Evolutionary conservation across 257 asterid genomes (phyloP), one percentile per base, ranked within the genome.

Genomic region (Nicotiana sylvestris): DNA sequence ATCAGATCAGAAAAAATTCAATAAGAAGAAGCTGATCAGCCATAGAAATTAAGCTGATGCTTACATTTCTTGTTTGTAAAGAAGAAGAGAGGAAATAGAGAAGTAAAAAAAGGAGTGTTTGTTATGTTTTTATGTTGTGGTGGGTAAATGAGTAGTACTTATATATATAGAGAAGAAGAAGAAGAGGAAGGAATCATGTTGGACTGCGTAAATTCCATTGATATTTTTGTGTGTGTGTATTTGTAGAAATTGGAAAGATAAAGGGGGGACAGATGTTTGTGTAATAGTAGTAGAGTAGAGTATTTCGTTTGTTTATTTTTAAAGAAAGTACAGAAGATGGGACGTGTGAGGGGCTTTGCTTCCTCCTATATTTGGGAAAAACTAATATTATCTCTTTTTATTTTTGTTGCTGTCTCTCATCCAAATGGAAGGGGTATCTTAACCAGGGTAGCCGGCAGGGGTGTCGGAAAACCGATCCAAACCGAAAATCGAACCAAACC

Each of bases 261-360:
- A 27, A 27, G 21, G 39, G 39, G 51, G 51, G 51, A 12, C 64
- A 74, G 16, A 74, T 74, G 60, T 74, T 49, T 13, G 27, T 27
- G 43, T 49, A 5, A 15, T 0, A 43, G 33, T 43, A 43, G 49
- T 7, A 43, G 49, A 7, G 49, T 61, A 70, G n/a, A 43, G 13
- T 72, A 72, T 46, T 72, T 72, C 12, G 80, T 51, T 76, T 76
- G 62, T 76, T 76, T 49, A 49, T 27, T 51, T 29, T 76, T 51
- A 76, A 51, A 76, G 29, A 76, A 76, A 76, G 80, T 76, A 76
- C 80, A 76, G 80, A 49, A 74, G 80, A 76, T 76, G 80, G 80
- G 80, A 74, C 80, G 80, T 74, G 80, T 43, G 62, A 25, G n/a
- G 25, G 62, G 51, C 64, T 51, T 76, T 29, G 46, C 62, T 21